These are phyloP conservation scores for Botrytis tulipae DNA, from an alignment of 2,329 filamentous ascomycete genomes.

Conservation along the genomic window DNA sequence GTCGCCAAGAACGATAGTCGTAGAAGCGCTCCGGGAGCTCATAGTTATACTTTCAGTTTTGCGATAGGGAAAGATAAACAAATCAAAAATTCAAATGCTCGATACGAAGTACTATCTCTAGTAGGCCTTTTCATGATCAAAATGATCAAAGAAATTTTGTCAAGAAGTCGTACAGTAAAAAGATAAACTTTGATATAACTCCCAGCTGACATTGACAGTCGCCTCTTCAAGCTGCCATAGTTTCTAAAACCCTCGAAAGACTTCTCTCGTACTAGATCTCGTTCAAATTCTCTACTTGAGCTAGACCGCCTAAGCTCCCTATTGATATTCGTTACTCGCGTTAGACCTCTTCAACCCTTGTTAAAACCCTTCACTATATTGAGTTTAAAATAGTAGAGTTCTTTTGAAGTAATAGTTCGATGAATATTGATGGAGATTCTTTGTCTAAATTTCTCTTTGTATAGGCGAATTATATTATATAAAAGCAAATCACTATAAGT, in stretches of 20 bases:
- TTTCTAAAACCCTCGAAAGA: too few relatives aligned
- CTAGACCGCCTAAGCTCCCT: background rate
- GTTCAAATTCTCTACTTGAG: background rate
- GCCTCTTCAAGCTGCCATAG: too few relatives aligned
- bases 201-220: too few relatives aligned
- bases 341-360: fast-evolving
- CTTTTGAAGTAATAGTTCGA: background rate
- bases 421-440: fast-evolving
- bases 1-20: background rate
- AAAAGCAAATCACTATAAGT: background rate
- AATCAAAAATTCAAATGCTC: background rate
- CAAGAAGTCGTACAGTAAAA: background rate
- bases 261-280: background rate
- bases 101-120: background rate
- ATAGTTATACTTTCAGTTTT: background rate
- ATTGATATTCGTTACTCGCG: background rate
- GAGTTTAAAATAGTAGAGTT: background rate
- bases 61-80: background rate
- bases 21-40: background rate
- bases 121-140: background rate
- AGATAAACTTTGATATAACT: background rate
- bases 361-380: background rate
- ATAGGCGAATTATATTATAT: background rate
- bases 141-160: too few relatives aligned
- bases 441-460: background rate